These are phyloP conservation scores for Phytophthora syringae DNA, from an alignment of 352 stramenopile genomes.

Conservation along the genomic window DNA sequence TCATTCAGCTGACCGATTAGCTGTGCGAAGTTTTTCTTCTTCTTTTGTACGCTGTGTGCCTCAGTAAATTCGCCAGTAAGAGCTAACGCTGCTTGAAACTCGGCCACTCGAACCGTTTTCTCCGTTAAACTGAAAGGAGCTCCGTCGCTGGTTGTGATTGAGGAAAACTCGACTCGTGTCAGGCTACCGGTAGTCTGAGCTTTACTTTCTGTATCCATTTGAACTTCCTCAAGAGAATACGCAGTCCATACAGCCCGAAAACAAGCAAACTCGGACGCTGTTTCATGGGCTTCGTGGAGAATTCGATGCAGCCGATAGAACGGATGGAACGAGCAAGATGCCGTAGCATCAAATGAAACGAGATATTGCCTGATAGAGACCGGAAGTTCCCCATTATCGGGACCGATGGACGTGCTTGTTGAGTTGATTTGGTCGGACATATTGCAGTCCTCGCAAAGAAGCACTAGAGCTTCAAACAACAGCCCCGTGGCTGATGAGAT, in stretches of 20 bases:
- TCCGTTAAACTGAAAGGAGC: constrained; percentile 26
- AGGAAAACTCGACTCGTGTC: too few relatives aligned
- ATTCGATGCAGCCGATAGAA: constrained; percentile 54
- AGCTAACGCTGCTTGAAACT: constrained; percentile 27
- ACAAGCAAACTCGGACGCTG: constrained; percentile 27
- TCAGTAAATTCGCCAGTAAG: neutral
- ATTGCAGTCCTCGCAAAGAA: constrained; percentile 29
- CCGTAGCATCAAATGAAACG: constrained; percentile 23
- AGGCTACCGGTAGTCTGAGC: too few relatives aligned
- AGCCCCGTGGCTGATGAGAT: constrained; percentile 42
- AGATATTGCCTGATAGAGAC: constrained; percentile 3
- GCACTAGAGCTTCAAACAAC: constrained; percentile 43
- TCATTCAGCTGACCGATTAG: constrained; percentile 23
- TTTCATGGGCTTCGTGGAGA: constrained; percentile 8
- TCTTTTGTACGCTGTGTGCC: neutral
- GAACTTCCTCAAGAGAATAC: constrained; percentile 24
- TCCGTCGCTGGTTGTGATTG: neutral
- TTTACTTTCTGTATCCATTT: neutral
- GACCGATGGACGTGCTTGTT: too few relatives aligned
- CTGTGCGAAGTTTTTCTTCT: constrained; percentile 34
- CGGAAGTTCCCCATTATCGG: too few relatives aligned
- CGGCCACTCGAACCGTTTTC: constrained; percentile 33
- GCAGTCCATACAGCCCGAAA: constrained; percentile 33
- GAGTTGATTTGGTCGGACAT: neutral
- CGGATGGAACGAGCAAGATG: constrained; percentile 63